Evolutionary conservation across 2,329 filamentous ascomycete species (phyloP), one percentile per base, ranked within the genome.

Genomic region (Pseudogymnoascus sp.): DNA sequence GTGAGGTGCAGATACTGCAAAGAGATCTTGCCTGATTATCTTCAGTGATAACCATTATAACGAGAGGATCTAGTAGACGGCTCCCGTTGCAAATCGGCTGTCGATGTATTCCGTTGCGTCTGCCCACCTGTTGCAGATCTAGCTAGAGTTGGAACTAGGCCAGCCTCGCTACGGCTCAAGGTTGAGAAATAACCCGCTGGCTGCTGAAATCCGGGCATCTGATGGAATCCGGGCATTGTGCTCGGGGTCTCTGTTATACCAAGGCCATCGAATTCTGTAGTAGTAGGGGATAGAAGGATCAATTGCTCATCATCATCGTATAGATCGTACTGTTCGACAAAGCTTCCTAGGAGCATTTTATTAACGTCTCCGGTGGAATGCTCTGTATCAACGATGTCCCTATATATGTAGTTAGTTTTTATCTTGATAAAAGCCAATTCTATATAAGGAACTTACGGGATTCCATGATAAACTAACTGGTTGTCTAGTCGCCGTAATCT

Each of bases 281-380:
- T 18, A 9, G 7, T 5, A 8, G 37, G 18, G n/a, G 18, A 40
- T 40, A 18, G n/a, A 6, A 40, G 7, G 18, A 18, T 18, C 18
- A 18, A n/a, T 8, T n/a, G 37, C 27, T 65, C 62, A 12, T 62
- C 64, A 7, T 64, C 35, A 3, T 66, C 58, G 15, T 12, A 12
- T 12, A 9, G 33, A 45, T 66, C 65, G 42, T 63, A 66, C 18
- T 39, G 55, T 55, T 61, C 62, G 8, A 66, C 64, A 21, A 66
- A 69, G 64, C 70, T 72, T 7, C 70, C 70, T 1, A 72, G 60
- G 10, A 72, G 68, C 70, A 73, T 72, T 42, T 73, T 73, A 25
- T 72, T 68, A 10, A 72, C 62, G 39, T 73, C 67, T 0, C 69
- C 69, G 1, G 60, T 39, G 0, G 66, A 65, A 5, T 61, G 67